A percentile compares a stretch with the other conserved stretches of the same genome.
Conservation (phyloP, 345 rosid genomes). For the Corchorus capsularis region DNA sequence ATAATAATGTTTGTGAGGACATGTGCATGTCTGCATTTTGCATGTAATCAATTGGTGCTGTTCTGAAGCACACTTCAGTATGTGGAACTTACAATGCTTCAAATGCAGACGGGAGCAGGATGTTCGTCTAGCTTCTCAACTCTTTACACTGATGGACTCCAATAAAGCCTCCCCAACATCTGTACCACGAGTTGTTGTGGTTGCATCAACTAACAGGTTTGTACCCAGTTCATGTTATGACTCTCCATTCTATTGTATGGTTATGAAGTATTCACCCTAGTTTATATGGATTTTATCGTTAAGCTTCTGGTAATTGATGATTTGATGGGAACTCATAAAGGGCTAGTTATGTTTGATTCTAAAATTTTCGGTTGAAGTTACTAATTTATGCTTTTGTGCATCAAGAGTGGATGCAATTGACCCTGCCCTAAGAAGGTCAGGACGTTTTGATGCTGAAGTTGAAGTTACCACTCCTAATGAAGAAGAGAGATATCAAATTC, state of each 20-base stretch:
- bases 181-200: conserved; percentile 58
- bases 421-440: conserved; percentile 78
- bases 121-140: conserved; percentile 78
- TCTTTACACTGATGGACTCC: conserved; percentile 78
- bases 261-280: not conserved
- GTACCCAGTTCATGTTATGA: not conserved
- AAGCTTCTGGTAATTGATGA: not conserved
- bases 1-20: not conserved
- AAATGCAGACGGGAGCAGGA: conserved; percentile 77
- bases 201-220: conserved; percentile 95
- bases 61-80: not conserved
- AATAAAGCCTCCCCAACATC: conserved; percentile 50
- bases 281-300: not conserved
- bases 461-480: conserved; percentile 88
- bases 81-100: conserved; percentile 11
- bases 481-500: conserved; percentile 74
- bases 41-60: not conserved
- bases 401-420: conserved; percentile 78
- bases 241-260: not conserved
- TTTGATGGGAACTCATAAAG: not conserved
- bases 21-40: not conserved
- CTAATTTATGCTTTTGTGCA: conserved; percentile 12
- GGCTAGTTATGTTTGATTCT: not conserved
- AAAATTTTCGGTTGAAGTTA: not conserved
- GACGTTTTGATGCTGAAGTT: conserved; percentile 81